Evolutionary conservation across 768 basidiomycete genomes (phyloP).

Genomic region (Agrocybe chaxingu): DNA sequence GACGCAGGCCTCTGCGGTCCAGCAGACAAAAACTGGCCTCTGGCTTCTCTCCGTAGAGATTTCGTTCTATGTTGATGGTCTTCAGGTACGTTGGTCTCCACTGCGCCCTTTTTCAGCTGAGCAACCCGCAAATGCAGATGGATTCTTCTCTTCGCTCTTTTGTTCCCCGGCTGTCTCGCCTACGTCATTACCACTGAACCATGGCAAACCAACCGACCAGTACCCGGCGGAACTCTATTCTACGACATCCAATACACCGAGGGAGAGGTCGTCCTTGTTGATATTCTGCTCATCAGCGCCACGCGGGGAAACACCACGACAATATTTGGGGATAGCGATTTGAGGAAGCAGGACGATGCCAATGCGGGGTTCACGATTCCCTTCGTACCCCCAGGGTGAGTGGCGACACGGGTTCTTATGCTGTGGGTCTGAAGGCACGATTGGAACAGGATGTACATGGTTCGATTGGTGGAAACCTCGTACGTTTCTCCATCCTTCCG

Average conservation of each 20-base stretch:
- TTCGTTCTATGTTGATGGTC: too few relatives aligned
- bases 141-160: too few relatives aligned
- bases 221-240: neutral
- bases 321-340: conserved; percentile 1
- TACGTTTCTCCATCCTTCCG: neutral
- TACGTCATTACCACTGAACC: conserved; percentile 1
- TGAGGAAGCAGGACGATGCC: conserved; percentile 1
- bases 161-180: neutral
- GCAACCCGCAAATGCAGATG: too few relatives aligned
- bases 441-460: neutral
- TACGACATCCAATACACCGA: neutral
- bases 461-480: conserved; percentile 1
- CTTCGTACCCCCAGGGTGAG: neutral
- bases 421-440: neutral
- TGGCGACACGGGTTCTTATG: neutral
- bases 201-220: neutral
- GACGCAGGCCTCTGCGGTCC: too few relatives aligned
- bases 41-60: too few relatives aligned
- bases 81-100: too few relatives aligned
- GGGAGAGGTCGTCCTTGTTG: neutral
- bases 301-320: neutral
- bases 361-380: neutral
- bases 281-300: neutral
- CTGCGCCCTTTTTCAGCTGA: too few relatives aligned
- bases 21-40: too few relatives aligned